These are phyloP conservation scores for Nakazawaea pomicola DNA, from an alignment of 805 yeast genomes.

Conservation along the genomic window DNA sequence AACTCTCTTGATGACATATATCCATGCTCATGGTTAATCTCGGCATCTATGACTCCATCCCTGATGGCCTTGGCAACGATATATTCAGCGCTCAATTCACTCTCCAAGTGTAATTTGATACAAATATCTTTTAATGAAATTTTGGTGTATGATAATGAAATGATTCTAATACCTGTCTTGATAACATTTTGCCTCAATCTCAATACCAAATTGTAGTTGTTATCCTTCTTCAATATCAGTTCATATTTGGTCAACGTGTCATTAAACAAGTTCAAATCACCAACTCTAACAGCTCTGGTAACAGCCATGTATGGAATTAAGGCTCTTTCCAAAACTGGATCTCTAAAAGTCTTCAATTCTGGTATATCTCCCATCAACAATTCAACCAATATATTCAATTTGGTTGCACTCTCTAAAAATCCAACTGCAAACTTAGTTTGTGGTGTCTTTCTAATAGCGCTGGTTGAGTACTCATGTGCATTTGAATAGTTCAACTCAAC, in stretches of 20 bases:
- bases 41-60: slow-evolving; percentile 96
- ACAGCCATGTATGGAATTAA: slow-evolving; percentile 81
- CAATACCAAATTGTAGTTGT: slow-evolving; percentile 76
- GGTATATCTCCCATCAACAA: slow-evolving; percentile 96
- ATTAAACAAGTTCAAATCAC: slow-evolving; percentile 81
- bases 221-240: slow-evolving; percentile 61
- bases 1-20: slow-evolving; percentile 88
- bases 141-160: slow-evolving; percentile 83
- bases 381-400: slow-evolving; percentile 83
- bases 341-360: slow-evolving; percentile 74
- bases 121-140: slow-evolving; percentile 93
- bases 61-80: slow-evolving; percentile 95
- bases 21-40: slow-evolving; percentile 84
- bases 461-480: slow-evolving; percentile 84
- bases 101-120: slow-evolving; percentile 83
- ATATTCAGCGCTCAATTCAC: slow-evolving; percentile 95
- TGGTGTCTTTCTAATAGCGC: slow-evolving; percentile 96
- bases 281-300: slow-evolving; percentile 86
- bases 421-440: slow-evolving; percentile 83
- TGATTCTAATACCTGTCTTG: slow-evolving; percentile 93
- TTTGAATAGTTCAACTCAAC: slow-evolving; percentile 89
- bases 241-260: slow-evolving; percentile 63
- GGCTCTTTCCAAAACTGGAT: slow-evolving; percentile 50
- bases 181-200: slow-evolving; percentile 95
- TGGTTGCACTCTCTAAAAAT: slow-evolving; percentile 84